phyloP scores from a whole-genome alignment of 106 monocot genomes.

The Acanthochlamys bracteata region DNA sequence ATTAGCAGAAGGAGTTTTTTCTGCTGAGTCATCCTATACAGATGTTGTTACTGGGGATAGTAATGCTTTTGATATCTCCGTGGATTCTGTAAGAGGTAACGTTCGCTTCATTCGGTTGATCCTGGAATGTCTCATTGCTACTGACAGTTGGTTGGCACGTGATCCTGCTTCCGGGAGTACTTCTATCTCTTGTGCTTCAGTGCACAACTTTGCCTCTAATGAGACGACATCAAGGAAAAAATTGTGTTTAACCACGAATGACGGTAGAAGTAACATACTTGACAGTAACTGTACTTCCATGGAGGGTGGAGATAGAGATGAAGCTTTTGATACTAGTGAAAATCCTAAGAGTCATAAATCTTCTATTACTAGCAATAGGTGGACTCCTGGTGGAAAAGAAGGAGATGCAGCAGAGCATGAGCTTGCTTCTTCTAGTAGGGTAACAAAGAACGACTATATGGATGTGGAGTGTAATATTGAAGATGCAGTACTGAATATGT shows the following conservation, averaged over 20 bases:
- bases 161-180: constrained; percentile 4
- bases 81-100: not conserved
- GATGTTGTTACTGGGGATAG: constrained; percentile 9
- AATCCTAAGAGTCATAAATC: not conserved
- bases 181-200: constrained; percentile 9
- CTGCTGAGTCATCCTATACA: constrained; percentile 12
- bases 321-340: not conserved
- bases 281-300: constrained; percentile 5
- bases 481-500: constrained; percentile 26
- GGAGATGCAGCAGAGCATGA: not conserved
- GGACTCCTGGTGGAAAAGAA: not conserved
- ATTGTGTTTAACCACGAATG: constrained; percentile 20
- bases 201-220: constrained; percentile 7
- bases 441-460: constrained; percentile 19
- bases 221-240: constrained; percentile 31
- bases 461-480: constrained; percentile 23
- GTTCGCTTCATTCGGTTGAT: constrained; percentile 26
- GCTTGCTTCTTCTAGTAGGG: not conserved
- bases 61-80: constrained; percentile 6
- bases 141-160: constrained; percentile 59
- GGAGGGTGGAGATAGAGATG: constrained; percentile 6
- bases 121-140: constrained; percentile 52
- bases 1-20: constrained; percentile 55
- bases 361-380: not conserved
- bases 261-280: constrained; percentile 5